Evolutionary conservation across 2,329 filamentous ascomycete species (phyloP).

Genomic region (Paecilomyces formosus): DNA sequence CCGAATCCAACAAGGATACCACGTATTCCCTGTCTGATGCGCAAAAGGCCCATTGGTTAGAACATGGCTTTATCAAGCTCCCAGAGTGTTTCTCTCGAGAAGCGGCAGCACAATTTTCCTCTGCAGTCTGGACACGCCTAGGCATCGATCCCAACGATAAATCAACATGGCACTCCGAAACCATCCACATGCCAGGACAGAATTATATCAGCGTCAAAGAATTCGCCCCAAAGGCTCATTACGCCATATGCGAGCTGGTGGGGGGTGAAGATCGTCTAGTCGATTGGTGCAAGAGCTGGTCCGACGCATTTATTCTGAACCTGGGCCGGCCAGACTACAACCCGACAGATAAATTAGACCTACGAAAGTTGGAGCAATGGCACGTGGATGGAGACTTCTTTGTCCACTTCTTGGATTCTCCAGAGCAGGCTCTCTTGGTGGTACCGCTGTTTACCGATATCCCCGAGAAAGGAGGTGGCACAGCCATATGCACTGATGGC

Average conservation of each 20-base stretch:
- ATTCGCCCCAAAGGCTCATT: slow-evolving; percentile 60
- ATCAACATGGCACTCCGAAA: slow-evolving; percentile 56
- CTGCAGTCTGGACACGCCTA: slow-evolving; percentile 55
- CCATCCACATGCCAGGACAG: slow-evolving; percentile 59
- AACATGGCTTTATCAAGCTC: slow-evolving; percentile 50
- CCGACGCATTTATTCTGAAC: slow-evolving; percentile 63
- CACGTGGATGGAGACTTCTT: slow-evolving; percentile 69
- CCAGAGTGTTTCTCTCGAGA: slow-evolving; percentile 44
- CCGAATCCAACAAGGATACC: neutral
- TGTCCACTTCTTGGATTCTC: slow-evolving; percentile 62
- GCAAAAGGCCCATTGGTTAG: slow-evolving; percentile 47
- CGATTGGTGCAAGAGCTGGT: slow-evolving; percentile 49
- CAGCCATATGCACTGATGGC: slow-evolving; percentile 55
- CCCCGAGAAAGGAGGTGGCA: slow-evolving; percentile 53
- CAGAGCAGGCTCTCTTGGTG: slow-evolving; percentile 61
- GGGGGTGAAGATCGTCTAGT: slow-evolving; percentile 53
- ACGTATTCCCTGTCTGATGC: neutral
- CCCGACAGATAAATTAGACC: slow-evolving; percentile 37
- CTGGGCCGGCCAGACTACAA: slow-evolving; percentile 51
- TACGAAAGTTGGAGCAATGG: slow-evolving; percentile 52
- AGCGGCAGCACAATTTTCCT: slow-evolving; percentile 42
- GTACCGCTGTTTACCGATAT: slow-evolving; percentile 63
- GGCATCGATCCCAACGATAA: slow-evolving; percentile 58
- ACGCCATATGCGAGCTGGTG: slow-evolving; percentile 58
- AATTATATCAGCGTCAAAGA: slow-evolving; percentile 44